phyloP scores from a whole-genome alignment of 306 rosid species.

The Acacia acuminata region DNA sequence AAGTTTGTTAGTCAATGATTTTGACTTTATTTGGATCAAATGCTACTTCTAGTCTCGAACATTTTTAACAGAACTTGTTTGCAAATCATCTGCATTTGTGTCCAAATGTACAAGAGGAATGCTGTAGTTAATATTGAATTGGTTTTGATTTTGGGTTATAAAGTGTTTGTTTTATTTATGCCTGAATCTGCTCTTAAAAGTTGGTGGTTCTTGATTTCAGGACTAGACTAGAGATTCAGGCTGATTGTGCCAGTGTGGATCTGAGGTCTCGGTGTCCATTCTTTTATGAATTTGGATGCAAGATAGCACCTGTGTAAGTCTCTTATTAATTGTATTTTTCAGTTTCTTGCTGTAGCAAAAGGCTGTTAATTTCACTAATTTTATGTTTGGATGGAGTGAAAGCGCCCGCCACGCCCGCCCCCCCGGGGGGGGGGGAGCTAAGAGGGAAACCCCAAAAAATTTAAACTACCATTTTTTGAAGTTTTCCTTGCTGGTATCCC shows the following conservation, averaged over 20 bases:
- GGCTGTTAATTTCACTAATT: not conserved
- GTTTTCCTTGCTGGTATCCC: too few species aligned
- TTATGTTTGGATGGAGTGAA: too few species aligned
- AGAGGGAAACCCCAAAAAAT: too few species aligned
- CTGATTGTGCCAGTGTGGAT: conserved; percentile 82
- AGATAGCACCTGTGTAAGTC: conserved; percentile 88
- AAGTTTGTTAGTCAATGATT: not conserved
- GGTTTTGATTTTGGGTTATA: conserved; percentile 3
- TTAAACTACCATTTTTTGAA: too few species aligned
- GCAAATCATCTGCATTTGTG: conserved; percentile 15
- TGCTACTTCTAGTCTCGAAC: not conserved
- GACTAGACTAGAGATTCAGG: conserved; percentile 87
- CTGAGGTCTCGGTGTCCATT: conserved; percentile 77
- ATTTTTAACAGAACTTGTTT: not conserved
- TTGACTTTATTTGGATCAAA: conserved; percentile 8
- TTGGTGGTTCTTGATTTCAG: conserved; percentile 47
- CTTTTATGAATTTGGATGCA: conserved; percentile 97
- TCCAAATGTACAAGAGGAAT: conserved; percentile 4
- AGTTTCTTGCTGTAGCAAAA: conserved; percentile 7
- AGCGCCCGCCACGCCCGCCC: too few species aligned
- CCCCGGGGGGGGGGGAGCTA: too few species aligned
- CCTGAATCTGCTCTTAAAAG: conserved; percentile 26
- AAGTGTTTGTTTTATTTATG: conserved; percentile 13
- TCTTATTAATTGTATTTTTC: conserved; percentile 22
- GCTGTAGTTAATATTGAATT: conserved; percentile 4